These are phyloP conservation scores for Hibiscus trionum DNA, from an alignment of 345 rosid genomes.

Conservation along the genomic window DNA sequence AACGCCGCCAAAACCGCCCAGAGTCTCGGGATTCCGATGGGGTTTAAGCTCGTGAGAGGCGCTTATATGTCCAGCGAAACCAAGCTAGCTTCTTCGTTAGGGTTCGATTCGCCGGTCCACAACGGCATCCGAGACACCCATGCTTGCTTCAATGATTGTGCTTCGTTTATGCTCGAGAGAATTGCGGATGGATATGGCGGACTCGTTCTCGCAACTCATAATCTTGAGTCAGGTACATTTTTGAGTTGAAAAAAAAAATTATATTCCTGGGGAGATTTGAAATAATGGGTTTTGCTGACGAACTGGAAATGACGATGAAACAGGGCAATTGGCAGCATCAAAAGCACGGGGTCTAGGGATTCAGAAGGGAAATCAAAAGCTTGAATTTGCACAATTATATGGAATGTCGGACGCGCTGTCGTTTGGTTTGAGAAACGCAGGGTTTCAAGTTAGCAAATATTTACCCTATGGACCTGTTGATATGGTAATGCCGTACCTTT, in stretches of 20 bases:
- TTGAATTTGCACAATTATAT: background rate
- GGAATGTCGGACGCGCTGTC: background rate
- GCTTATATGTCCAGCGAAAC: background rate
- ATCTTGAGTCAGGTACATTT: background rate
- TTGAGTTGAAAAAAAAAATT: too few relatives aligned
- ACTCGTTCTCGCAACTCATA: background rate
- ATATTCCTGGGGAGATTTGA: too few relatives aligned
- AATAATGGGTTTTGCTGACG: too few relatives aligned
- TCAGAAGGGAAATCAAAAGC: background rate
- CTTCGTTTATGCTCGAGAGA: background rate
- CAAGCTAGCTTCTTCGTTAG: background rate
- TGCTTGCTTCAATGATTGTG: background rate
- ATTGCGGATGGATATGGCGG: background rate
- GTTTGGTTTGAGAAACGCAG: background rate
- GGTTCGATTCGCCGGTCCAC: background rate
- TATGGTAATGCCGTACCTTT: background rate
- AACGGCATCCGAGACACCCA: background rate
- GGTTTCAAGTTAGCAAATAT: background rate
- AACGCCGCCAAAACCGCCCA: background rate
- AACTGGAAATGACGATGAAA: too few relatives aligned
- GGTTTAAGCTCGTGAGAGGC: background rate
- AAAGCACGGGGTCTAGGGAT: background rate
- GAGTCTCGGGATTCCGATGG: background rate
- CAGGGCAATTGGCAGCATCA: background rate
- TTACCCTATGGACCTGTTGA: background rate